Conservation (phyloP, 805 yeast species). For the Lipomyces mesembrius region DNA sequence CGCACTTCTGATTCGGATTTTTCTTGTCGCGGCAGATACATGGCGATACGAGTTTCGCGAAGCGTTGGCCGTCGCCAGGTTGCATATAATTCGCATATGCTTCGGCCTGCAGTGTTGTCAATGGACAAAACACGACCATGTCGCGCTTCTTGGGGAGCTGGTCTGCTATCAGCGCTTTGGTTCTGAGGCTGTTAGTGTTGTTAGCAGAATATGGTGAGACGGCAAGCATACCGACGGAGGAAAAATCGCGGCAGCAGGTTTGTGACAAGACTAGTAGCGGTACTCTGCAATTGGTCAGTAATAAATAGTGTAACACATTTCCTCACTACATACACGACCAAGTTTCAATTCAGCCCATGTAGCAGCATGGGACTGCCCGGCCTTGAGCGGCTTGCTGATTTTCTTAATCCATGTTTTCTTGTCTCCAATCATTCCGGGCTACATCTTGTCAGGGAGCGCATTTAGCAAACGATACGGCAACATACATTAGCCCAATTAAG, state of each 20-base stretch:
- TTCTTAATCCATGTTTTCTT: conserved; percentile 15
- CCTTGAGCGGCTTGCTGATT: conserved; percentile 23
- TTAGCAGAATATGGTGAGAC: background rate
- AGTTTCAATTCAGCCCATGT: conserved; percentile 17
- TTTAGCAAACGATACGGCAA: background rate
- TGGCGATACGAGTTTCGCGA: conserved; percentile 1
- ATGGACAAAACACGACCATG: conserved; percentile 28
- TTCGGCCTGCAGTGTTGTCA: conserved; percentile 23
- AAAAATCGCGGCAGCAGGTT: conserved; percentile 27
- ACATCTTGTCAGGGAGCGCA: background rate
- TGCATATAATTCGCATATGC: conserved; percentile 28
- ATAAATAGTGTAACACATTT: background rate
- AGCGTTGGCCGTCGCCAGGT: conserved; percentile 9
- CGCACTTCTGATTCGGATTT: conserved; percentile 1
- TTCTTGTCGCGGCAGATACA: conserved; percentile 12
- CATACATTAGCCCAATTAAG: conserved; percentile 29
- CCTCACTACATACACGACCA: conserved; percentile 12
- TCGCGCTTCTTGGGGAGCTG: conserved; percentile 34
- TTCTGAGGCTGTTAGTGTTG: conserved; percentile 8
- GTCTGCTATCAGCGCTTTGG: conserved; percentile 33
- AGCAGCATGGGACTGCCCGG: conserved; percentile 32
- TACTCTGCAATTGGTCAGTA: conserved; percentile 4
- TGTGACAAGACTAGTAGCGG: conserved; percentile 9
- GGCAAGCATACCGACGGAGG: conserved; percentile 15
- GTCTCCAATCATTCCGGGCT: conserved; percentile 27